Conservation (phyloP, 768 basidiomycete species). For the Floccularia luteovirens region DNA sequence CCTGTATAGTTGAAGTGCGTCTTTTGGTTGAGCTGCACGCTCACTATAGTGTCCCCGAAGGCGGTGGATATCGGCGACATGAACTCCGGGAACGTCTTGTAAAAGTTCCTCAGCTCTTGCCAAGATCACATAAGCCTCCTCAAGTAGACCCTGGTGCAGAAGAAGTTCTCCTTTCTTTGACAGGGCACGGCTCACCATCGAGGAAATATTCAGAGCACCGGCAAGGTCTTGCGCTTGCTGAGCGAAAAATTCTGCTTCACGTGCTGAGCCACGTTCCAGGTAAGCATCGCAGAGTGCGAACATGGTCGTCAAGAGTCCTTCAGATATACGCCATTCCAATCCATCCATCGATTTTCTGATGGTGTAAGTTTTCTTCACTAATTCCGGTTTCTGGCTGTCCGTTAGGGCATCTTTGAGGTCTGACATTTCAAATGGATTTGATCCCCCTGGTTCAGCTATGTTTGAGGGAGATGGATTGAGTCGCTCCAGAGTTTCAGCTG, state of each 20-base stretch:
- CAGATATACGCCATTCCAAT: slow-evolving; percentile 70
- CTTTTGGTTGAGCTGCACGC: slow-evolving; percentile 26
- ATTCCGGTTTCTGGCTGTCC: slow-evolving; percentile 12
- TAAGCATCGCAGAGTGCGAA: slow-evolving; percentile 63
- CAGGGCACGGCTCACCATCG: slow-evolving; percentile 57
- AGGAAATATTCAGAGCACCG: slow-evolving; percentile 55
- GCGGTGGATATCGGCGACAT: slow-evolving; percentile 50
- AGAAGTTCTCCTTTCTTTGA: slow-evolving; percentile 65
- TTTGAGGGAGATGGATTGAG: slow-evolving; percentile 37
- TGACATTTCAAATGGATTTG: slow-evolving; percentile 55
- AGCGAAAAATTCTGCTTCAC: slow-evolving; percentile 81
- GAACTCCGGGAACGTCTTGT: slow-evolving; percentile 40
- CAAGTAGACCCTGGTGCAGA: slow-evolving; percentile 50
- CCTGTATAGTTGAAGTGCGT: slow-evolving; percentile 47
- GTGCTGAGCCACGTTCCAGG: slow-evolving; percentile 66
- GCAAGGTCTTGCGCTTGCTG: slow-evolving; percentile 74
- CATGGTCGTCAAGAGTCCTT: slow-evolving; percentile 59
- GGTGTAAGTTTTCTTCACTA: slow-evolving; percentile 17
- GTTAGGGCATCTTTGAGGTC: slow-evolving; percentile 34
- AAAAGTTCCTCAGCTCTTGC: slow-evolving; percentile 38
- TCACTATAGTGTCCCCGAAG: slow-evolving; percentile 49
- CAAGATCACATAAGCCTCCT: slow-evolving; percentile 50
- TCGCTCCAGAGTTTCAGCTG: slow-evolving; percentile 59
- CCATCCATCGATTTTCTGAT: slow-evolving; percentile 36
- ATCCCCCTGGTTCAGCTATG: slow-evolving; percentile 19